Evolutionary conservation across 83 land plant species (phyloP).

Genomic region (Picea abies): DNA sequence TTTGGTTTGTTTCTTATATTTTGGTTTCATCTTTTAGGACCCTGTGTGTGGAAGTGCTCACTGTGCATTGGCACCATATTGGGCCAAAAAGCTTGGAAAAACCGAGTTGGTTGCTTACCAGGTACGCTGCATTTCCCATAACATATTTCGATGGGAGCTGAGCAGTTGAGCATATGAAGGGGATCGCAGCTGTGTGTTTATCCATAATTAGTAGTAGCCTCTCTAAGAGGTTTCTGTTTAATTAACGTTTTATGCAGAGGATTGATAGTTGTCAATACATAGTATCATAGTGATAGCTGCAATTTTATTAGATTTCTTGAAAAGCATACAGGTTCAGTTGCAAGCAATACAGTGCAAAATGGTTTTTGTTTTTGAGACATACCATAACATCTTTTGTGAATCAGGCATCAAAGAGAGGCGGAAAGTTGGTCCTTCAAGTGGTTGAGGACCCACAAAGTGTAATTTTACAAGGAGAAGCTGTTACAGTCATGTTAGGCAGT

Average conservation of each 20-base stretch:
- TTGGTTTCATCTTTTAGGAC: slow-evolving; percentile 43
- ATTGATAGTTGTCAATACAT: neutral
- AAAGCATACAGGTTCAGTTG: neutral
- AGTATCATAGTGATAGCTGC: neutral
- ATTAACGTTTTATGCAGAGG: neutral
- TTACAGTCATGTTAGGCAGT: slow-evolving; percentile 59
- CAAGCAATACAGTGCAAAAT: neutral
- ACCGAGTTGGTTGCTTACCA: slow-evolving; percentile 50
- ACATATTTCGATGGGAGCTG: neutral
- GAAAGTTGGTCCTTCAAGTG: slow-evolving; percentile 44
- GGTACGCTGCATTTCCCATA: slow-evolving; percentile 23
- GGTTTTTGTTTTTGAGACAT: no score
- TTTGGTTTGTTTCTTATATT: neutral
- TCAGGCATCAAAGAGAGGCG: slow-evolving; percentile 77
- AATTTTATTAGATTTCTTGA: neutral
- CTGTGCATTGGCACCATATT: slow-evolving; percentile 77
- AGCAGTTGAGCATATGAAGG: neutral
- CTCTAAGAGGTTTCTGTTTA: neutral
- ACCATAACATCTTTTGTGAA: neutral
- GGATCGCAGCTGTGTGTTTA: neutral
- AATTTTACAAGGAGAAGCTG: slow-evolving; percentile 60
- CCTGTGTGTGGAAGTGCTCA: slow-evolving; percentile 95
- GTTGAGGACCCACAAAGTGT: slow-evolving; percentile 58
- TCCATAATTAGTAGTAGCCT: neutral
- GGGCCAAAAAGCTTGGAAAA: slow-evolving; percentile 78